A percentile compares a stretch with the other conserved stretches of the same genome.
Conservation (phyloP, 805 yeast species). For the Kodamaea jinghongensis region DNA sequence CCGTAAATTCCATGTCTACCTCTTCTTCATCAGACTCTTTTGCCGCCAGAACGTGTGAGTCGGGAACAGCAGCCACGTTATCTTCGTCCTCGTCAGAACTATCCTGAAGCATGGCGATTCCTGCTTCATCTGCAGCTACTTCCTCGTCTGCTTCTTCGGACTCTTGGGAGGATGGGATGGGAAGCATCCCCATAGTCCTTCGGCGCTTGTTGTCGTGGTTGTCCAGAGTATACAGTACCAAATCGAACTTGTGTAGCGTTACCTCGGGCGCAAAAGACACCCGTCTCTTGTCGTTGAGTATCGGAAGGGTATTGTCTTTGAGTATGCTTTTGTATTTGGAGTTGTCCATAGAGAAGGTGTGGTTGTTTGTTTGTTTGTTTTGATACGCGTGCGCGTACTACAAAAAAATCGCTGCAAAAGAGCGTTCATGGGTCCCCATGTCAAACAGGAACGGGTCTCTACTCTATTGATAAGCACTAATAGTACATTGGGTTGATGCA, state of each 20-base stretch:
- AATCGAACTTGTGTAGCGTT: conserved; percentile 56
- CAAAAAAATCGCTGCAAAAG: too few relatives aligned
- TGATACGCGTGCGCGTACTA: conserved; percentile 1
- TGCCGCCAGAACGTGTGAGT: conserved; percentile 3
- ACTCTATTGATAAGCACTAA: too few relatives aligned
- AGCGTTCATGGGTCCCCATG: too few relatives aligned
- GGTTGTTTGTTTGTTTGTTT: background rate
- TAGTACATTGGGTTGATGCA: too few relatives aligned
- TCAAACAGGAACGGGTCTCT: too few relatives aligned
- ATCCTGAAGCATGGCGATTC: conserved; percentile 18
- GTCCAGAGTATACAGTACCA: conserved; percentile 20
- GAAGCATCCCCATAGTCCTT: conserved; percentile 26
- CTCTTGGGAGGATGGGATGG: conserved; percentile 11
- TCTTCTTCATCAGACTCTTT: conserved; percentile 13
- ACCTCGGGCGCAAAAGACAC: conserved; percentile 80
- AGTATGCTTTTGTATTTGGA: conserved; percentile 19
- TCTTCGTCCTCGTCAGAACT: conserved; percentile 22
- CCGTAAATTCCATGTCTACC: conserved; percentile 24
- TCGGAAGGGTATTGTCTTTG: conserved; percentile 23
- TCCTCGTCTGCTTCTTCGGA: conserved; percentile 2
- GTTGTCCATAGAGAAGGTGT: conserved; percentile 8
- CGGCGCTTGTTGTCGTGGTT: conserved; percentile 19
- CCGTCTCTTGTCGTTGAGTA: conserved; percentile 39
- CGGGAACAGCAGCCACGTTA: background rate
- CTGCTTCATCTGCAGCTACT: conserved; percentile 11